These are phyloP conservation scores for Volvox carteri DNA, from an alignment of 163 green algal species.

Conservation along the genomic window DNA sequence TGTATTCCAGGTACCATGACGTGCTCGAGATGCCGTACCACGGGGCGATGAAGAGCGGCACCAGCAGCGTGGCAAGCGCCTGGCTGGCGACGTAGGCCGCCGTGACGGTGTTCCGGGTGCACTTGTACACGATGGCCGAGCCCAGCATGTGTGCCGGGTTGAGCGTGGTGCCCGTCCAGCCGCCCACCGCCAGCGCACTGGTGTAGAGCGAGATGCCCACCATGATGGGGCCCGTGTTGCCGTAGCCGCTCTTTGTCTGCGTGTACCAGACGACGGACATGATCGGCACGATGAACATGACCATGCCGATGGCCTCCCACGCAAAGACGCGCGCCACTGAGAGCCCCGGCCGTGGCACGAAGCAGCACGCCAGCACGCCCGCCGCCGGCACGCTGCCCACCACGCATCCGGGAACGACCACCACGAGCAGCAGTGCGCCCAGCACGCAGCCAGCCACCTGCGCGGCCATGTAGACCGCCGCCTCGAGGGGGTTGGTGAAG, in stretches of 20 bases:
- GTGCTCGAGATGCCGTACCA: constrained; percentile 9
- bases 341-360: background rate
- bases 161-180: background rate
- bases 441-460: background rate
- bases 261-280: constrained; percentile 19
- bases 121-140: background rate
- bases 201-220: background rate
- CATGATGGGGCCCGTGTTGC: constrained; percentile 16
- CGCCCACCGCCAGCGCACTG: background rate
- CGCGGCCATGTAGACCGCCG: background rate
- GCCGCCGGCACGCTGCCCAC: background rate
- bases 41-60: background rate
- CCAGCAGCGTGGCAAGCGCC: background rate
- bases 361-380: background rate
- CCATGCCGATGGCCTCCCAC: background rate
- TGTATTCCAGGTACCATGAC: background rate
- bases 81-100: background rate
- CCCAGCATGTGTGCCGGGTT: background rate
- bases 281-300: background rate
- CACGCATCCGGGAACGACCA: background rate
- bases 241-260: background rate
- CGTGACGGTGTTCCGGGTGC: background rate
- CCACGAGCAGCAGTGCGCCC: background rate
- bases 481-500: background rate
- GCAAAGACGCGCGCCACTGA: background rate